Evolutionary conservation across 1,284 basidiomycete genomes (phyloP), one percentile per base, ranked within the genome.

Genomic region (Ceratobasidium sp.): DNA sequence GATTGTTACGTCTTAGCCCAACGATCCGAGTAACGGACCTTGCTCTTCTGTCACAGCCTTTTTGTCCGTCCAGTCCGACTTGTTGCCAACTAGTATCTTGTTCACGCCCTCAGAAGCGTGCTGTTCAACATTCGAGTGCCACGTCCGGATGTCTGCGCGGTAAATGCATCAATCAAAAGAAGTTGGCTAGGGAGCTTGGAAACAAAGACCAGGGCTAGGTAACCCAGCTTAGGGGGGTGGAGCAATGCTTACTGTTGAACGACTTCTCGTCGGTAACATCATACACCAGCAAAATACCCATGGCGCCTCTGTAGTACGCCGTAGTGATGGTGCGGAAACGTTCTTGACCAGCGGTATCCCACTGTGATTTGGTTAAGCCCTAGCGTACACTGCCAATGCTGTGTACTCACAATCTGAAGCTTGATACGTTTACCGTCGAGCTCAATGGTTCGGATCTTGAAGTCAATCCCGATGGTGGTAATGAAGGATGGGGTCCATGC

Each of bases 401-500:
- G 62, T 7, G 68, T 2, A 88, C 93, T 80, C 80, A 97, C 95
- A 84, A 98, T 98, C 84, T 98, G 96, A 13, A 98, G 89, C 86
- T 98, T 98, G 85, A 98, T 97, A 73, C 95, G 90, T 85, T 97
- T 98, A 57, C 96, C 96, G 81, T 98, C 96, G 69, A 98, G 89
- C 83, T 98, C 96, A 83, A 98, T 98, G 62, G 96, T 98, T 52
- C 96, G 92, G 84, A 98, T 98, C 90, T 96, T 95, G 88, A 95
- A 96, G 89, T 95, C 94, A 82, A 95, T 95, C 75, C 96, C 98
- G 84, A 99, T 99, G 68, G 97, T 99, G 67, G 97, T 99, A 86
- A 99, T 99, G 88, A 99, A 99, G 54, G 95, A 97, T 40, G 97
- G 97, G 46, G 98, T 99, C 97, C 97, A 99, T 79, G 97, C 95